Evolutionary conservation across 768 basidiomycete species (phyloP).

Genomic region (Daedaleopsis sinensis): DNA sequence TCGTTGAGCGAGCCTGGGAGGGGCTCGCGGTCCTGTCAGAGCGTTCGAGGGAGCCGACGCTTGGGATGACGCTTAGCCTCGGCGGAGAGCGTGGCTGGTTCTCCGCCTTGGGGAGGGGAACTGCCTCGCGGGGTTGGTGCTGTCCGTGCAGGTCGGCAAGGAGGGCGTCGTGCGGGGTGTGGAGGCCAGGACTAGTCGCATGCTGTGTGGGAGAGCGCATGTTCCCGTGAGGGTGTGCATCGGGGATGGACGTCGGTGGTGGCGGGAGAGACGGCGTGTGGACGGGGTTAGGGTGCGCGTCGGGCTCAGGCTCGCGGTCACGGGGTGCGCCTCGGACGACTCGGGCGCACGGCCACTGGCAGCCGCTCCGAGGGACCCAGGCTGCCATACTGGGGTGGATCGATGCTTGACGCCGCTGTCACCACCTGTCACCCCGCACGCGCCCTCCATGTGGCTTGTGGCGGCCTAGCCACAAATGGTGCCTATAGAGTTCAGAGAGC

Average conservation of each 20-base stretch:
- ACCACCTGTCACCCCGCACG: constrained; percentile 5
- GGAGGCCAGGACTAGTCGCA: constrained; percentile 25
- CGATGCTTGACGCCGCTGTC: constrained; percentile 17
- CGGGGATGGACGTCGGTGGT: constrained; percentile 1
- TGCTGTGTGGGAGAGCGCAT: not conserved
- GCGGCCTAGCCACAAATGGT: constrained; percentile 5
- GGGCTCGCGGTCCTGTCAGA: constrained; percentile 20
- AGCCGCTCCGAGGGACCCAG: constrained; percentile 6
- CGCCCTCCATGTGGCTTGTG: constrained; percentile 15
- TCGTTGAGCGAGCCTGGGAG: constrained; percentile 17
- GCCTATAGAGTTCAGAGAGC: not conserved
- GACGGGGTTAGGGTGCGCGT: constrained; percentile 1
- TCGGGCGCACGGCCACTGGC: not conserved
- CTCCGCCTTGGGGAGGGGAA: not conserved
- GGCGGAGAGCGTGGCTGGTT: constrained; percentile 1
- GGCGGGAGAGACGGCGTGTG: constrained; percentile 8
- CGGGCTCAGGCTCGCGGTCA: constrained; percentile 9
- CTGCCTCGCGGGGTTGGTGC: not conserved
- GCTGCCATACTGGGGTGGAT: constrained; percentile 11
- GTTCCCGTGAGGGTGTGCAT: not conserved
- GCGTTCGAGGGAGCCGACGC: constrained; percentile 21
- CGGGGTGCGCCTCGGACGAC: constrained; percentile 1
- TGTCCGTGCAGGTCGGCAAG: constrained; percentile 53
- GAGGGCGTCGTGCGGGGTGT: constrained; percentile 66
- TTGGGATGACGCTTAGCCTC: constrained; percentile 18